A percentile compares a stretch with the other conserved stretches of the same genome.
Conservation (phyloP, 2,329 filamentous ascomycete genomes). For the Pseudopithomyces maydicus region DNA sequence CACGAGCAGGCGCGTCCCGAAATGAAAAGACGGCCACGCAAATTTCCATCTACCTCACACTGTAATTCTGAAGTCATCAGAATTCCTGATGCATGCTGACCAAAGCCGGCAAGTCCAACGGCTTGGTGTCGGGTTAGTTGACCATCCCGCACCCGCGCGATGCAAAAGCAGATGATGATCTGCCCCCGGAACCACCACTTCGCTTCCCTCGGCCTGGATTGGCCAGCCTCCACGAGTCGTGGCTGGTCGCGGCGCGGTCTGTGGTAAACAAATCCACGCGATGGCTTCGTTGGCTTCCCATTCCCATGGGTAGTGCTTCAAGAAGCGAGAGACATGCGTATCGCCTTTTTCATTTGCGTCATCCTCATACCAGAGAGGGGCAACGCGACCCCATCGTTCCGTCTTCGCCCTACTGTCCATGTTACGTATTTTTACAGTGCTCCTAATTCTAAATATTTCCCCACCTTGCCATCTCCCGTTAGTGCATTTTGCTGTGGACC, state of each 20-base stretch:
- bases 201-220: constrained; percentile 1
- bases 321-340: constrained; percentile 4
- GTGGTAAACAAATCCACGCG: constrained; percentile 15
- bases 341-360: neutral
- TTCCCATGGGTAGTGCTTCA: constrained; percentile 1
- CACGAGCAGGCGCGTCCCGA: constrained; percentile 1
- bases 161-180: constrained; percentile 9
- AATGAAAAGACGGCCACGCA: constrained; percentile 2
- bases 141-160: constrained; percentile 9
- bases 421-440: neutral
- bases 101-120: neutral
- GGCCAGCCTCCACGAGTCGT: constrained; percentile 4
- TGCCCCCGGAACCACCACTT: constrained; percentile 8
- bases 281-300: neutral
- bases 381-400: neutral
- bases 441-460: too few species aligned
- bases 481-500: too few species aligned
- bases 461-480: too few species aligned
- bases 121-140: neutral
- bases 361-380: neutral
- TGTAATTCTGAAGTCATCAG: neutral
- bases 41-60: neutral
- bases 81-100: constrained; percentile 4
- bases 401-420: too few species aligned
- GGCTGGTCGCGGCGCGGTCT: constrained; percentile 11